Evolutionary conservation across 1,284 basidiomycete species (phyloP), one percentile per base, ranked within the genome.

Genomic region (Cutaneotrichosporon sp.): DNA sequence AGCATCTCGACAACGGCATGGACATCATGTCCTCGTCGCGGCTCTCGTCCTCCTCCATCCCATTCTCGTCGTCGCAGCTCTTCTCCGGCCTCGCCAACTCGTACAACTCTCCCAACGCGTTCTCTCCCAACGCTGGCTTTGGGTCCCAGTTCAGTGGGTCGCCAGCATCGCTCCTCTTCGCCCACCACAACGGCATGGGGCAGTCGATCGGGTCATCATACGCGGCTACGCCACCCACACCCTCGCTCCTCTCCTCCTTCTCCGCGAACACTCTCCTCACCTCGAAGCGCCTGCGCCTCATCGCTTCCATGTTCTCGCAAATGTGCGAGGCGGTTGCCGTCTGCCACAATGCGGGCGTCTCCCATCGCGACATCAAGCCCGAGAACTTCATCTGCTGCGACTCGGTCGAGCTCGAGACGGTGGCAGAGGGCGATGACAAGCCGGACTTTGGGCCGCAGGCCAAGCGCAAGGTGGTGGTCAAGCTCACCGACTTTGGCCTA

Each of bases 241-340:
- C 95, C 3, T 90, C 90, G 56, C 85, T 99, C 54, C 87, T 99
- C 50, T 91, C 92, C n/a, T 89, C 89, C 27, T 86, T 93, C 67
- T 87, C 90, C 63, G 89, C 91, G 14, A 84, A 87, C 54, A 87
- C 90, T 67, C 83, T 98, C 46, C 87, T 99, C 50, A 92, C 91
- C 18, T 86, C 87, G 58, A 89, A 88, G 42, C 89, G 95, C 64
- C 85, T 99, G 43, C 88, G 90, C 25, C 87, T 99, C 68, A 92
- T 99, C 71, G 88, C 93, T 10, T 88, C 90, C 74, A 99, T 99
- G 97, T 99, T 99, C 80, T 84, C 87, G 83, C 84, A 99, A 81
- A 99, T 99, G 92, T 99, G 97, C 77, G 91, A 95, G 66, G 94
- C 95, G 34, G 94, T 99, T 13, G 91, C 92, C 4, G 87, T 90